A percentile compares a stretch with the other conserved stretches of the same genome.
phyloP scores from a whole-genome alignment of 495 filamentous ascomycete species.

The Penicillium cataractarum region DNA sequence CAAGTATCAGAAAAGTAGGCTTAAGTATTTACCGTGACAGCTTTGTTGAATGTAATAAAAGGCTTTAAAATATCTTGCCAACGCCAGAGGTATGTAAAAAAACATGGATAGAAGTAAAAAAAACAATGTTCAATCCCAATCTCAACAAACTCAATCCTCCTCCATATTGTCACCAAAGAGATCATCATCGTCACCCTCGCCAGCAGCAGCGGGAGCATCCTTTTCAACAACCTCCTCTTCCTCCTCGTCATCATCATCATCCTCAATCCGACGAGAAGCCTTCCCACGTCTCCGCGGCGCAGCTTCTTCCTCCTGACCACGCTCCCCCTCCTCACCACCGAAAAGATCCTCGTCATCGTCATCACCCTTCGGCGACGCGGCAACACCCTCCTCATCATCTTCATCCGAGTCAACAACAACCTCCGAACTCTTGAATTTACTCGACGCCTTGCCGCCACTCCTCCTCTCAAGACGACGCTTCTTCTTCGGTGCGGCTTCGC shows the following conservation, averaged over 20 bases:
- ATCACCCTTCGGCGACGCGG: conserved; percentile 6
- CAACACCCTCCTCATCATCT: conserved; percentile 49
- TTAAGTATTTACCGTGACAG: no score
- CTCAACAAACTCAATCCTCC: conserved; percentile 18
- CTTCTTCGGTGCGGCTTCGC: conserved; percentile 51
- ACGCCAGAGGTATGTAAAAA: conserved; percentile 11
- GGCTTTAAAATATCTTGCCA: not conserved
- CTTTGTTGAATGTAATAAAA: not conserved
- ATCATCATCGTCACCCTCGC: conserved; percentile 21
- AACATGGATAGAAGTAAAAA: not conserved
- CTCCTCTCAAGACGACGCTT: conserved; percentile 55
- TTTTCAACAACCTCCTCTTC: conserved; percentile 15
- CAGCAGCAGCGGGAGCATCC: not conserved
- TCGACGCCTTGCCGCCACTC: conserved; percentile 58
- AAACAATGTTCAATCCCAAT: conserved; percentile 6
- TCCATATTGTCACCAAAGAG: conserved; percentile 38
- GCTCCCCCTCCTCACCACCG: conserved; percentile 33
- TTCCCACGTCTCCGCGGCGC: conserved; percentile 44
- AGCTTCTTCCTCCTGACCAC: conserved; percentile 31
- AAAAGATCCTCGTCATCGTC: conserved; percentile 40
- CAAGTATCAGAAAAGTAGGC: no score
- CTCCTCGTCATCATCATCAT: conserved; percentile 51
- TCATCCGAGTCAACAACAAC: conserved; percentile 76
- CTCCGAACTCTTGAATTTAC: conserved; percentile 81
- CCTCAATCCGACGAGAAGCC: conserved; percentile 41